Base-by-base conservation (phyloP, 441 rosid genomes). In the Capsella rubella region DNA sequence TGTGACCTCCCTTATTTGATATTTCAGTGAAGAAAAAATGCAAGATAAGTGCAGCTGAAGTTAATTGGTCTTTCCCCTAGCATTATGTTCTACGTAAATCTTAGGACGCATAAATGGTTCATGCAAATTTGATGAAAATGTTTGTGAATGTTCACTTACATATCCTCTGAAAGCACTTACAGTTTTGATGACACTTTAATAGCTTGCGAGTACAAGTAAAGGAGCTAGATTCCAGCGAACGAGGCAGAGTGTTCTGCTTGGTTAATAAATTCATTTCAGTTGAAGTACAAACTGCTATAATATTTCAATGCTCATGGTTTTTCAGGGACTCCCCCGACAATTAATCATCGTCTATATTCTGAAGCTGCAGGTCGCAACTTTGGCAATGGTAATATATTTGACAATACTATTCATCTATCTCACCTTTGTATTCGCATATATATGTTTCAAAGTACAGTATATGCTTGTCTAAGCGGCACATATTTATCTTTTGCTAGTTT, bases 11-110 rank as follows among this genome's bases (percentile, higher is more conserved):
- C 45, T 72, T 60, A 11, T 64, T 70, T 67, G 45, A 73, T 69
- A 29, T 80, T 71, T 16, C 91, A 95, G 98, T 59, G 94, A 89
- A 83, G 82, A 16, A 86, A 79, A 95, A 91, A 73, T 86, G 98
- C 78, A 78, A 63, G 67, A 83, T 54, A 69, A 90, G 93, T 82
- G 98, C 98, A 18, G 83, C 88, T 57, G 90, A 90, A 79, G 83
- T 16, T 16, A 16, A 16, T 69, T 70, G 96, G 95, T 79, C 87
- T 91, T 72, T 93, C 29, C 4, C 1, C 29, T 97, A 8, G 74
- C 84, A 59, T 81, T 93, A 62, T 78, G 88, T 78, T 78, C 81
- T 93, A 46, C 83, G 81, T 55, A 73, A 60, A 66, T 84, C 97
- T 54, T 77, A 87, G 67, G 95, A 91, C 80, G 91, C 99, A 84